phyloP scores from a whole-genome alignment of 768 basidiomycete genomes.

The Saitozyma podzolica region DNA sequence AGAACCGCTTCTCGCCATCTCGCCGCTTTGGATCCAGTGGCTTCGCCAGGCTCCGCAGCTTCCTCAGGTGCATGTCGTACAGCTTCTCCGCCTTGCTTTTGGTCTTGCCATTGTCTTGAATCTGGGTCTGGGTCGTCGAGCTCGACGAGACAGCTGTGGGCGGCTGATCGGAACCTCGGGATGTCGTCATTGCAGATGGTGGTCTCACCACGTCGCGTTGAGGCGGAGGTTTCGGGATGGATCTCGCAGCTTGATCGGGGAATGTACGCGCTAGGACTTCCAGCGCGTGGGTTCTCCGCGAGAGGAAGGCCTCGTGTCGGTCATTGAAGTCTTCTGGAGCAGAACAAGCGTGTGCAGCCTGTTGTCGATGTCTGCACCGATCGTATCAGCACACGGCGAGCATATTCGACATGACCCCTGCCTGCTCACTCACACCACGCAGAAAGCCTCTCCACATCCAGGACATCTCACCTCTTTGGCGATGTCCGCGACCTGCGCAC shows the following conservation, averaged over 20 bases:
- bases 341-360: slow-evolving; percentile 29
- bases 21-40: slow-evolving; percentile 8
- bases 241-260: slow-evolving; percentile 24
- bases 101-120: slow-evolving; percentile 1
- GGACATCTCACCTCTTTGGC: slow-evolving; percentile 25
- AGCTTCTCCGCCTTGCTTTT: slow-evolving; percentile 40
- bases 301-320: slow-evolving; percentile 26
- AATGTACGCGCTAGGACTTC: slow-evolving; percentile 26
- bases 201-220: slow-evolving; percentile 12
- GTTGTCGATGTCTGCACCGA: slow-evolving; percentile 30
- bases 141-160: background rate
- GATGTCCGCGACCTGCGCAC: slow-evolving; percentile 8
- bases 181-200: background rate
- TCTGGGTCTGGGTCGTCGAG: background rate
- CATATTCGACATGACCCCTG: too few relatives aligned
- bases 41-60: slow-evolving; percentile 22
- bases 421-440: slow-evolving; percentile 23
- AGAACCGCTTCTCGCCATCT: slow-evolving; percentile 25
- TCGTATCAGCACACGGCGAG: background rate
- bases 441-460: slow-evolving; percentile 28
- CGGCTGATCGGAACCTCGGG: background rate
- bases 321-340: slow-evolving; percentile 23
- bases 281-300: slow-evolving; percentile 23
- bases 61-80: slow-evolving; percentile 38
- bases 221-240: slow-evolving; percentile 38